Conservation (phyloP, 2,329 filamentous ascomycete genomes). For the Curvularia eragrostidis region DNA sequence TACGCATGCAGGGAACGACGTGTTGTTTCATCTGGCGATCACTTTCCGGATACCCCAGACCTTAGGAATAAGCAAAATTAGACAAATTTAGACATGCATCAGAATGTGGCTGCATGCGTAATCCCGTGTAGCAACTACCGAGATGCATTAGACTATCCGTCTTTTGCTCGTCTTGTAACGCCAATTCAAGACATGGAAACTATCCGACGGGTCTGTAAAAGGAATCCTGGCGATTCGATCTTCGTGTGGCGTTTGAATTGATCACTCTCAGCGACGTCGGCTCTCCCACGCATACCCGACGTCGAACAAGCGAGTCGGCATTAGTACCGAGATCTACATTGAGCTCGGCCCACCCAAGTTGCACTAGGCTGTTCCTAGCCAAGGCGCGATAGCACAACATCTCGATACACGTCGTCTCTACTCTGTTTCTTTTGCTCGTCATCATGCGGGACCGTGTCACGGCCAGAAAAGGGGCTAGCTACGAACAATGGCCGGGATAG, state of each 20-base stretch:
- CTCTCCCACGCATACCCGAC: constrained; percentile 14
- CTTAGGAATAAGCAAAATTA: not conserved
- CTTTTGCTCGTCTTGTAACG: not conserved
- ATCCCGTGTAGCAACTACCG: not conserved
- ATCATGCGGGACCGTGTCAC: not conserved
- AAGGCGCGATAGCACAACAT: constrained; percentile 4
- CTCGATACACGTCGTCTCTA: constrained; percentile 3
- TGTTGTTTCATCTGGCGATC: not conserved
- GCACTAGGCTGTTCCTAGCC: constrained; percentile 15
- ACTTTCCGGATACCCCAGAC: not conserved
- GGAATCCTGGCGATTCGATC: not conserved
- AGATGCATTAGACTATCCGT: not conserved
- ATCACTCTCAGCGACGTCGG: constrained; percentile 11
- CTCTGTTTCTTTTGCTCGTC: constrained; percentile 2
- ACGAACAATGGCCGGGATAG: not conserved
- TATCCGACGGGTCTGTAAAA: not conserved
- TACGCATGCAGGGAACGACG: not conserved
- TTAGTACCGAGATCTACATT: constrained; percentile 13
- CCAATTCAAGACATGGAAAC: not conserved
- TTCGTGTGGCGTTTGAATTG: not conserved
- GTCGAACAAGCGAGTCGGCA: constrained; percentile 1
- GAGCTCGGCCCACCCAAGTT: not conserved
- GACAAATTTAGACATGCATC: not conserved
- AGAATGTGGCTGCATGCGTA: not conserved
- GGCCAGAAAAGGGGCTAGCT: not conserved